Conservation (phyloP, 2,329 filamentous ascomycete species). For the Epichloe hybrida region DNA sequence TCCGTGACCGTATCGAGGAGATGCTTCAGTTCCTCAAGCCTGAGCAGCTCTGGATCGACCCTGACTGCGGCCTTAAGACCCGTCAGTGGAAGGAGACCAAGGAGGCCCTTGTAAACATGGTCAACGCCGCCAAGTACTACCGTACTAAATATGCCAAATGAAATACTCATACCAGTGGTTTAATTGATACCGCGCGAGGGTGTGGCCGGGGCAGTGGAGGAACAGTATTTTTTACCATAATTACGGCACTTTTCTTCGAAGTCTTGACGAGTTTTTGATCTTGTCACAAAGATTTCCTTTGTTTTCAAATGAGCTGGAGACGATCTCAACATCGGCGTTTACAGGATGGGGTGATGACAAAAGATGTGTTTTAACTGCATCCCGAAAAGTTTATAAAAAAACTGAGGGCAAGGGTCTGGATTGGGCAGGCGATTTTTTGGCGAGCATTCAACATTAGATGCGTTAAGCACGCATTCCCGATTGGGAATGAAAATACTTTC, state of each 20-base stretch:
- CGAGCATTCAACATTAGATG: slow-evolving; percentile 28
- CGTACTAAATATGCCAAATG: slow-evolving; percentile 73
- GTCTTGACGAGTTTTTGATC: background rate
- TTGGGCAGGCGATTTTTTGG: slow-evolving; percentile 12
- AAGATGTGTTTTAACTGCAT: slow-evolving; percentile 21
- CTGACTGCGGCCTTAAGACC: slow-evolving; percentile 98
- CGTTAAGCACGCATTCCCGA: slow-evolving; percentile 17
- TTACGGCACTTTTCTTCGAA: slow-evolving; percentile 16
- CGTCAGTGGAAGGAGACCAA: slow-evolving; percentile 98
- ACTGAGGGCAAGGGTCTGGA: slow-evolving; percentile 13
- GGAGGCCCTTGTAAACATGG: slow-evolving; percentile 90
- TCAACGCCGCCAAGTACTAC: slow-evolving; percentile 95
- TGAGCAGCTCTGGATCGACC: slow-evolving; percentile 99
- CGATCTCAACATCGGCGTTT: slow-evolving; percentile 50
- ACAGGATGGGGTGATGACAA: slow-evolving; percentile 21
- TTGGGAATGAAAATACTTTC: slow-evolving; percentile 15
- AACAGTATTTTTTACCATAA: slow-evolving; percentile 16
- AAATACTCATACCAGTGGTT: slow-evolving; percentile 14
- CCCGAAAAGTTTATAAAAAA: slow-evolving; percentile 20
- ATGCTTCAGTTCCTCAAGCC: slow-evolving; percentile 96
- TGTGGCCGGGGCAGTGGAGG: slow-evolving; percentile 5
- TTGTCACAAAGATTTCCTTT: slow-evolving; percentile 4
- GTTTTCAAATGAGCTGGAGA: slow-evolving; percentile 27
- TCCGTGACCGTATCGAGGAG: slow-evolving; percentile 94
- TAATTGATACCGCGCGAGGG: slow-evolving; percentile 8